Evolutionary conservation across 148 eudicot species (phyloP), one percentile per base, ranked within the genome.

Genomic region (Chenopodium quinoa): DNA sequence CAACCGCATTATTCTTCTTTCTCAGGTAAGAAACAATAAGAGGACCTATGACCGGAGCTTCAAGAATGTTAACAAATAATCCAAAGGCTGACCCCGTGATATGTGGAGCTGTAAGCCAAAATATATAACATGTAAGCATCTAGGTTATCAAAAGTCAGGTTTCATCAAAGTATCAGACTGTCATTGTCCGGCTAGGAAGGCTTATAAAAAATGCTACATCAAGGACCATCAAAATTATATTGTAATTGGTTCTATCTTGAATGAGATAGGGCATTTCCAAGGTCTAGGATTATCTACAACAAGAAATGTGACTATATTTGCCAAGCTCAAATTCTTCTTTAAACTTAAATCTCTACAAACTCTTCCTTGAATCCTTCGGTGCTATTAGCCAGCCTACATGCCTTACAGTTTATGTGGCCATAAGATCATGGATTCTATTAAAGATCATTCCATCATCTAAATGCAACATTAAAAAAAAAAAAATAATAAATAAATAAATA

Each of bases 61-160:
- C 99, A 63, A 93, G 76, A 80, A 93, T 32, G 54, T 87, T 89
- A 31, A 86, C 88, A 79, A 91, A 87, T 14, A 88, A 27, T 88
- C 90, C 91, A 81, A 95, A 82, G 66, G 78, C 1, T 70, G 81
- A 31, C 71, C 99, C 99, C 58, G 93, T 89, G 82, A 93, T 71
- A 89, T 95, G 97, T 32, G 97, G 97, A 85, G 99, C 99, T 95
- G 89, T 89, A 83, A 88, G 54, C 17, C 29, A 73, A 82, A 66
- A 77, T 75, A 71, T 63, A 50, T 4, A 56, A 48, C 60, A 23
- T 9, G 64, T 76, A 73, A 76, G 48, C 67, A 73, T 73, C 37
- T 12, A 34, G 58, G 34, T 47, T 77, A 1, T 34, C 23, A 16
- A 17, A 76, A 5, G 37, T 50, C 20, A 4, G n/a, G 5, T 16